These are phyloP conservation scores for Opeltia flavorubescens DNA, from an alignment of 495 filamentous ascomycete genomes.

Conservation along the genomic window DNA sequence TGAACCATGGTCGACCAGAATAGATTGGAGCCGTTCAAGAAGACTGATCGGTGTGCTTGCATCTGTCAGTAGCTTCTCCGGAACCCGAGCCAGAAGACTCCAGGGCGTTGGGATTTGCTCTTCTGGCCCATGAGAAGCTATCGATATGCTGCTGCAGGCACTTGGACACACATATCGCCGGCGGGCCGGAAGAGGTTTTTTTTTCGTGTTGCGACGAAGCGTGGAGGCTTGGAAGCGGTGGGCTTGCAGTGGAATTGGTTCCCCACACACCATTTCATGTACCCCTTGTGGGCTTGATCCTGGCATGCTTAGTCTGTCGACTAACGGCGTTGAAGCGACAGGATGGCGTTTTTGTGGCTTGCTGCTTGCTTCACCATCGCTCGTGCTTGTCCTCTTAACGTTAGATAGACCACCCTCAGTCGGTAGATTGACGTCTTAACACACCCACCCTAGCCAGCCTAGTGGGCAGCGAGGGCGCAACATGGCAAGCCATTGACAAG, in stretches of 20 bases:
- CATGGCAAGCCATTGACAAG: conserved; percentile 13
- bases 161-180: not conserved
- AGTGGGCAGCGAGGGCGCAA: conserved; percentile 8
- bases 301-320: not conserved
- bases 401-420: not conserved
- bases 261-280: not conserved
- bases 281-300: not conserved
- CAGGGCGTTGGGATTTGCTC: too few species aligned
- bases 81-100: too few species aligned
- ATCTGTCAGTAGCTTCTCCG: too few species aligned
- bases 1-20: not conserved
- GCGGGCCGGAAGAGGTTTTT: not conserved
- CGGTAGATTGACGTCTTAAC: conserved; percentile 5
- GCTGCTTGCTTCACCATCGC: conserved; percentile 2
- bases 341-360: conserved; percentile 4
- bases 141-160: not conserved
- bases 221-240: not conserved
- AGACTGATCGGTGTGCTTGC: too few species aligned
- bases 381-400: not conserved
- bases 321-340: not conserved
- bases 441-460: not conserved
- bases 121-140: not conserved
- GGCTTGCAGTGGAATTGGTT: not conserved
- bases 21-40: not conserved
- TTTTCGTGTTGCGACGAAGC: not conserved